Conservation (phyloP, 148 eudicot species). For the Rhododendron ferrugineum region DNA sequence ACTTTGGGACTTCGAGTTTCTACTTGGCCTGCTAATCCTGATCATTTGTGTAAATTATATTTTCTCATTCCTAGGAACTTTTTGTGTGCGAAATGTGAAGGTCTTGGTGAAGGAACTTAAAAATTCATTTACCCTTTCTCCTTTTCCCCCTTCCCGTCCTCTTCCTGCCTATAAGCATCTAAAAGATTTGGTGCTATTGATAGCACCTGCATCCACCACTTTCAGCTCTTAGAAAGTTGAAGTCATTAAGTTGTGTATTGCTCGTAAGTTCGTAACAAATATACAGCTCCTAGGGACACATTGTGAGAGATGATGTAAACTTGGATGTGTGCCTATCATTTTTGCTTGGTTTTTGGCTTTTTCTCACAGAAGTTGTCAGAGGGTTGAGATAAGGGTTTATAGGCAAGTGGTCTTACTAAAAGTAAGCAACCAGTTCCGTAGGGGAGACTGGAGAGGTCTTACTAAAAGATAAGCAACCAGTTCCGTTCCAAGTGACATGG, state of each 20-base stretch:
- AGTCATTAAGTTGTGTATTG: background rate
- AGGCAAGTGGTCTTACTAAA: too few relatives aligned
- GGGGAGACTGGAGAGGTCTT: too few relatives aligned
- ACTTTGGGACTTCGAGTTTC: background rate
- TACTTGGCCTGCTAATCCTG: background rate
- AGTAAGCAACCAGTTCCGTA: too few relatives aligned
- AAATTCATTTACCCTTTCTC: background rate
- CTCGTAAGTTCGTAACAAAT: background rate
- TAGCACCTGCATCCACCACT: slow-evolving; percentile 3
- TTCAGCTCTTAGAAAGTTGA: background rate
- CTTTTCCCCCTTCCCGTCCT: background rate
- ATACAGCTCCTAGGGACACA: background rate
- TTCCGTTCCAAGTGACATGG: too few relatives aligned
- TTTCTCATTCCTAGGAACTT: background rate
- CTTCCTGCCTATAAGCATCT: background rate
- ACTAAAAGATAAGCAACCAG: too few relatives aligned
- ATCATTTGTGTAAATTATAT: background rate
- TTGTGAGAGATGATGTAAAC: background rate
- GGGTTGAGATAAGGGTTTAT: background rate
- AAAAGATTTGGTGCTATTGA: background rate
- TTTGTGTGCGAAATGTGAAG: background rate
- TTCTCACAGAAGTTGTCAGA: background rate
- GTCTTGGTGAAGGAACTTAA: background rate
- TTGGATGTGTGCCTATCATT: background rate
- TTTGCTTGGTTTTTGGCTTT: background rate